Conservation (phyloP, 2,329 filamentous ascomycete genomes). For the Xylariomycetidae sp. region DNA sequence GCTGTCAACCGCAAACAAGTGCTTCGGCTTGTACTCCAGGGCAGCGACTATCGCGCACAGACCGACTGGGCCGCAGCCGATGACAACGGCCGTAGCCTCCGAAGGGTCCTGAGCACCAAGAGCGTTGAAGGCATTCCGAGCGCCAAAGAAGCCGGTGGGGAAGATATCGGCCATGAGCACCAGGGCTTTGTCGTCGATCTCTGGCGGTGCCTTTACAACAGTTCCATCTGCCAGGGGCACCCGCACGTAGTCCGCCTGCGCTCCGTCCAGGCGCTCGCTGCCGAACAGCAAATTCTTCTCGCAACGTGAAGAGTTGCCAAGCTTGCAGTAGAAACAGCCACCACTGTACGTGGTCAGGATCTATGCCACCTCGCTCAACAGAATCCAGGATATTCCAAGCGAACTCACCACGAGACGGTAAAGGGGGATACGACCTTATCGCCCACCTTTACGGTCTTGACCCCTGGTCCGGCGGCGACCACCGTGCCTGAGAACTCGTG, state of each 20-base stretch:
- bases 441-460: slow-evolving; percentile 64
- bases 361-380: background rate
- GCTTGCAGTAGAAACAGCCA: slow-evolving; percentile 79
- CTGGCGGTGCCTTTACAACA: slow-evolving; percentile 61
- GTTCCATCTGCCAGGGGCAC: slow-evolving; percentile 78
- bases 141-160: slow-evolving; percentile 80
- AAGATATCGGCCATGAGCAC: slow-evolving; percentile 93
- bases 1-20: slow-evolving; percentile 74
- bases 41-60: slow-evolving; percentile 77
- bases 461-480: slow-evolving; percentile 58
- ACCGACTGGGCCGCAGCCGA: slow-evolving; percentile 82
- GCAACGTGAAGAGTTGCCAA: slow-evolving; percentile 72
- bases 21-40: slow-evolving; percentile 66
- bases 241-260: slow-evolving; percentile 76
- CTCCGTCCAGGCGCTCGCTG: slow-evolving; percentile 62
- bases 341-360: slow-evolving; percentile 34
- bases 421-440: slow-evolving; percentile 81
- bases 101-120: slow-evolving; percentile 50
- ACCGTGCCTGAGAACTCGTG: slow-evolving; percentile 84
- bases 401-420: slow-evolving; percentile 65
- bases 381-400: background rate
- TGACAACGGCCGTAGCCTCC: slow-evolving; percentile 67
- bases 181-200: slow-evolving; percentile 66
- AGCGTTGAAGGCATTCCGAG: slow-evolving; percentile 67
- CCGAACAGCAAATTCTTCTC: slow-evolving; percentile 66